A percentile compares a stretch with the other conserved stretches of the same genome.
Evolutionary conservation across 73 alveolate species (phyloP).

Genomic region (Tetrahymena borealis): DNA sequence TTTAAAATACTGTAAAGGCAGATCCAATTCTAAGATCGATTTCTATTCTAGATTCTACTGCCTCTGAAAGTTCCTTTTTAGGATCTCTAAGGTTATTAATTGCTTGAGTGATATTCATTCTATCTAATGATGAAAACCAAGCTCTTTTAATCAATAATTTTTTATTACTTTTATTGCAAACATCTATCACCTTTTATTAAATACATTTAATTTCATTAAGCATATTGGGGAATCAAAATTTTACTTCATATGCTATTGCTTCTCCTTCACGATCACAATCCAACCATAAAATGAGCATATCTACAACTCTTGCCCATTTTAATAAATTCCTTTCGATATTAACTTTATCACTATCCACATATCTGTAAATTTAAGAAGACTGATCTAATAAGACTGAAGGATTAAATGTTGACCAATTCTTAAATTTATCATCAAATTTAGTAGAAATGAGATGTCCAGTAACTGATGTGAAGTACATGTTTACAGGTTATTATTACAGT

Average conservation of each 20-base stretch:
- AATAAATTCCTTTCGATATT: constrained; percentile 9
- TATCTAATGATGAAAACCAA: constrained; percentile 71
- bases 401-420: constrained; percentile 27
- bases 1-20: constrained; percentile 90
- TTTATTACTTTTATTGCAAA: constrained; percentile 34
- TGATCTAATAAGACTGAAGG: constrained; percentile 26
- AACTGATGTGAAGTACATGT: constrained; percentile 73
- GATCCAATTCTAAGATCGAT: constrained; percentile 97
- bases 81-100: constrained; percentile 73
- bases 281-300: constrained; percentile 88
- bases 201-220: not conserved
- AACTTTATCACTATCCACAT: constrained; percentile 20
- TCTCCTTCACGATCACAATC: constrained; percentile 99
- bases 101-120: not conserved
- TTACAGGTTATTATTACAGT: constrained; percentile 29
- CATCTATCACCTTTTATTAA: constrained; percentile 16
- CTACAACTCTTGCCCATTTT: constrained; percentile 39
- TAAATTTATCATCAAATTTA: constrained; percentile 35
- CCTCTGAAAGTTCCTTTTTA: constrained; percentile 87
- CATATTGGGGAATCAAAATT: not conserved
- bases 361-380: constrained; percentile 23
- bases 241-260: constrained; percentile 95
- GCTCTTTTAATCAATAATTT: constrained; percentile 63
- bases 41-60: constrained; percentile 92
- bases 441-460: constrained; percentile 55